A percentile compares a stretch with the other conserved stretches of the same genome.
phyloP scores from a whole-genome alignment of 2,329 filamentous ascomycete genomes.

The Penicillium polonicum region DNA sequence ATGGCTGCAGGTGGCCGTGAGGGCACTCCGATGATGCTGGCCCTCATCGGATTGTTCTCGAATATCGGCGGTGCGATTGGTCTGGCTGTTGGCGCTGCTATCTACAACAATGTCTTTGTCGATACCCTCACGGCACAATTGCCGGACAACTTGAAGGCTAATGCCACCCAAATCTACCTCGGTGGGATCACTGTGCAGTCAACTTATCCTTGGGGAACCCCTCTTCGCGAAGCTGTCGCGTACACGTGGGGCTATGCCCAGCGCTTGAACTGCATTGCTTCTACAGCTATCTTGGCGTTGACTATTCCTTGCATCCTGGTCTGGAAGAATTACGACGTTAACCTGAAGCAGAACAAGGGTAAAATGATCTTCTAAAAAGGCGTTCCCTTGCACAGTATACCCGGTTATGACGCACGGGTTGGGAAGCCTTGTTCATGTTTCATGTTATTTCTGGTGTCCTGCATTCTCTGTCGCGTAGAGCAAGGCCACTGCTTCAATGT shows the following conservation, averaged over 20 bases:
- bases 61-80: slow-evolving; percentile 40
- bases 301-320: slow-evolving; percentile 36
- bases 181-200: slow-evolving; percentile 32
- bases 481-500: background rate
- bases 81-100: slow-evolving; percentile 35
- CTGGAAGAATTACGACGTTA: slow-evolving; percentile 43
- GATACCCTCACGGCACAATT: slow-evolving; percentile 47
- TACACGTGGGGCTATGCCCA: slow-evolving; percentile 42
- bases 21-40: slow-evolving; percentile 50
- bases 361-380: slow-evolving; percentile 1
- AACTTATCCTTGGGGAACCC: slow-evolving; percentile 30
- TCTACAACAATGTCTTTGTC: slow-evolving; percentile 61
- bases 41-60: slow-evolving; percentile 36
- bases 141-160: slow-evolving; percentile 34
- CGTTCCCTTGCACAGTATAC: background rate
- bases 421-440: background rate
- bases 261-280: slow-evolving; percentile 37
- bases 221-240: slow-evolving; percentile 36
- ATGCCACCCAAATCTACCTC: slow-evolving; percentile 27
- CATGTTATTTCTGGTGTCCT: background rate
- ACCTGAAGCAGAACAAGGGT: slow-evolving; percentile 44
- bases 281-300: slow-evolving; percentile 34
- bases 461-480: background rate
- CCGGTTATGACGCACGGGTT: background rate
- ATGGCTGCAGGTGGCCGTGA: slow-evolving; percentile 57